Percentiles rank a stretch among this genome's conserved stretches.
phyloP scores from a whole-genome alignment of 768 basidiomycete genomes.

The Xerocomellus chrysenteron region DNA sequence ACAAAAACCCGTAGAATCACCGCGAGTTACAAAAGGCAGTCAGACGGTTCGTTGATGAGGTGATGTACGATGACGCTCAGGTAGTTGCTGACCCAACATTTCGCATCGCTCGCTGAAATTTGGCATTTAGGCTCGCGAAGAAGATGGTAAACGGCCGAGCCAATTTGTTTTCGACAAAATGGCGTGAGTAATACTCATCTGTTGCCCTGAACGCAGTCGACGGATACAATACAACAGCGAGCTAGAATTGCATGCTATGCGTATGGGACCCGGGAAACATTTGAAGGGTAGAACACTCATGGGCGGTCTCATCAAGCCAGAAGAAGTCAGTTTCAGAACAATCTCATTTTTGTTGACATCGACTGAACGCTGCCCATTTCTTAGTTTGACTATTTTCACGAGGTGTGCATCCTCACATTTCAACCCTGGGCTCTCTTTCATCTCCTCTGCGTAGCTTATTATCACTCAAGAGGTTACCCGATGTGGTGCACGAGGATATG shows the following conservation, averaged over 20 bases:
- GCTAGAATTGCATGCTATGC: constrained; percentile 81
- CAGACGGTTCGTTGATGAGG: constrained; percentile 65
- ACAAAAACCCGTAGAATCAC: constrained; percentile 41
- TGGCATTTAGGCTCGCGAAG: constrained; percentile 59
- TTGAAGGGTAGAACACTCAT: constrained; percentile 74
- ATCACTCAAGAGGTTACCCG: constrained; percentile 64
- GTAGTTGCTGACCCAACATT: constrained; percentile 11
- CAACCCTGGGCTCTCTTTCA: neutral
- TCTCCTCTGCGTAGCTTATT: constrained; percentile 41
- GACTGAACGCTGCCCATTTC: constrained; percentile 19
- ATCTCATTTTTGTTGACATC: neutral
- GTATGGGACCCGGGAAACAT: constrained; percentile 88
- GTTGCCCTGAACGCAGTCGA: neutral
- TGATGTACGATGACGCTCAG: constrained; percentile 49
- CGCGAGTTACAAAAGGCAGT: constrained; percentile 45
- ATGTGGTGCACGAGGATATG: constrained; percentile 59
- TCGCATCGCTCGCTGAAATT: constrained; percentile 15
- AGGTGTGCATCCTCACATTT: constrained; percentile 45
- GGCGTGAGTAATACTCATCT: constrained; percentile 48
- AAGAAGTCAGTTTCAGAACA: constrained; percentile 47
- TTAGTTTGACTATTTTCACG: constrained; percentile 70
- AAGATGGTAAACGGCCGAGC: constrained; percentile 85
- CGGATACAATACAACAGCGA: constrained; percentile 38
- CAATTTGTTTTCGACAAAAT: constrained; percentile 76
- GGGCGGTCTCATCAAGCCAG: constrained; percentile 71